Evolutionary conservation across 2,329 filamentous ascomycete species (phyloP), one percentile per base, ranked within the genome.

Genomic region (Fusarium oxysporum): DNA sequence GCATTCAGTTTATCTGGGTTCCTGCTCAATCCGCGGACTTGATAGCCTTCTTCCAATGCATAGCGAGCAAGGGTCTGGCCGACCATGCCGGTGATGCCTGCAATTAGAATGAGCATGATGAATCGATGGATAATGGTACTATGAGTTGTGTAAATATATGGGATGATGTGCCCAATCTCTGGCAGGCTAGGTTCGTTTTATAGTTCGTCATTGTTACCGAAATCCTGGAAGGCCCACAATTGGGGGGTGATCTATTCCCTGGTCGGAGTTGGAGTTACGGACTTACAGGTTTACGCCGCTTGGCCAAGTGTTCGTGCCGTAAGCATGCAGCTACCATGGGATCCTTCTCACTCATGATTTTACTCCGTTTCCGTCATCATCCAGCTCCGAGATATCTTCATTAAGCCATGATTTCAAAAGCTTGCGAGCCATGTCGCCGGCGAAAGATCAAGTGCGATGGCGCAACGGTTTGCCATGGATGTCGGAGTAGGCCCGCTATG

Each of bases 81-180:
- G 9, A 66, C 62, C 51, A 60, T 66, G 16, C 64, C 64, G 1
- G 64, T 66, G 12, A 66, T 51, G 12, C 64, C 62, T 21, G 62
- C 51, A 3, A 66, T 45, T 2, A 66, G 33, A 13, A 66, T 19
- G n/a, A 66, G 51, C 64, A 66, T 66, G 4, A 2, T 37, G 5
- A 8, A 5, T 8, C 0, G 2, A 8, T 10, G 2, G 38, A 9
- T 12, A 8, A 10, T 2, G 14, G 19, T 12, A 1, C 9, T 13
- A 13, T 0, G 0, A 9, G 1, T 43, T 7, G 14, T 21, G 11
- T 35, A 8, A 23, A 13, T 6, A 14, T 10, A 6, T n/a, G 5
- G 10, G 5, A 6, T 2, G 2, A 6, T 13, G 25, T 7, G n/a
- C 8, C 6, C 19, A 30, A 12, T 25, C 1, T 8, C 2, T 12